Evolutionary conservation across 495 filamentous ascomycete genomes (phyloP).

Genomic region (Sabuloglossum arenarium): DNA sequence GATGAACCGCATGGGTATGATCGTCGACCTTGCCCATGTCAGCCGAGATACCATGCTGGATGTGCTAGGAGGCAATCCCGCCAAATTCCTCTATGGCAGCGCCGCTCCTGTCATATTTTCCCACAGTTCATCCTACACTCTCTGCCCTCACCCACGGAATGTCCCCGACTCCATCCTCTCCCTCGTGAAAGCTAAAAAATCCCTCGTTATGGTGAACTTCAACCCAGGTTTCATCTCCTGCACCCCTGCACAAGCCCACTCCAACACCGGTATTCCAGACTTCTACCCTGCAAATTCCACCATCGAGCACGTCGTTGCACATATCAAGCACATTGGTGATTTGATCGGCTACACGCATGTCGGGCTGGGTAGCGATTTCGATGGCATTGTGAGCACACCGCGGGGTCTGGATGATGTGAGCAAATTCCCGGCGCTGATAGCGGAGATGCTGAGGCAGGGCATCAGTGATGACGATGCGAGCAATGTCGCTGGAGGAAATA

Average conservation of each 20-base stretch:
- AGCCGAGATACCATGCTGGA: constrained; percentile 50
- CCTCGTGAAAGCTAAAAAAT: constrained; percentile 34
- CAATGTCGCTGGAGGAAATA: constrained; percentile 20
- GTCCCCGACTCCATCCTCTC: constrained; percentile 50
- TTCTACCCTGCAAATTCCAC: constrained; percentile 43
- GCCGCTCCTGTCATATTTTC: constrained; percentile 51
- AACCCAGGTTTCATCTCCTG: constrained; percentile 62
- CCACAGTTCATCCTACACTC: constrained; percentile 41
- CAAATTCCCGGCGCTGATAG: constrained; percentile 63
- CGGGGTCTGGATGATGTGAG: constrained; percentile 56
- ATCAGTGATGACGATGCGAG: constrained; percentile 18
- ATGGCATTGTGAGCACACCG: constrained; percentile 35
- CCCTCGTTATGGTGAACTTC: constrained; percentile 63
- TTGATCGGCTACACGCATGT: constrained; percentile 55
- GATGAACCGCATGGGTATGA: constrained; percentile 68
- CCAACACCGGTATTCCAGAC: constrained; percentile 15
- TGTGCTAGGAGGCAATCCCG: constrained; percentile 28
- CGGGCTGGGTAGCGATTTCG: constrained; percentile 55
- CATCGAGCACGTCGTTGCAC: constrained; percentile 53
- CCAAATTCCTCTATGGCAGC: constrained; percentile 21
- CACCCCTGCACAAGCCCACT: constrained; percentile 18
- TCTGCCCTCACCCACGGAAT: constrained; percentile 52
- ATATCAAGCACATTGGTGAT: constrained; percentile 48
- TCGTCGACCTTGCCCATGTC: constrained; percentile 53
- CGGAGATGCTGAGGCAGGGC: constrained; percentile 27